Evolutionary conservation across 2,329 filamentous ascomycete genomes (phyloP).

Genomic region (Rhytidhysteron rufulum): DNA sequence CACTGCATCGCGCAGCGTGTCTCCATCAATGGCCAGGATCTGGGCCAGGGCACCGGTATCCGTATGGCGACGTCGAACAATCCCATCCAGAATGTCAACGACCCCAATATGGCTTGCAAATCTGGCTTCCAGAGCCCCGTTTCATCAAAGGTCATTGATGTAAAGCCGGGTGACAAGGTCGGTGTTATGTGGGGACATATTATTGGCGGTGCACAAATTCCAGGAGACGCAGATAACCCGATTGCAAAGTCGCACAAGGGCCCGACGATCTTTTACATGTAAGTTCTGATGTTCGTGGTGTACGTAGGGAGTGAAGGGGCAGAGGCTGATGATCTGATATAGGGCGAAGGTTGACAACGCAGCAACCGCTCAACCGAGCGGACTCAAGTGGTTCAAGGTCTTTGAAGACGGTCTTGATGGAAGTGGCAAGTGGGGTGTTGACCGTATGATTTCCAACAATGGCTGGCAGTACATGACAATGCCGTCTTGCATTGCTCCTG

Average conservation of each 20-base stretch:
- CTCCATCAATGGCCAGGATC: conserved; percentile 47
- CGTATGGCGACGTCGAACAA: conserved; percentile 49
- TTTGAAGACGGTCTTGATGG: conserved; percentile 37
- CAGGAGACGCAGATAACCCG: conserved; percentile 47
- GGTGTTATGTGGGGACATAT: conserved; percentile 54
- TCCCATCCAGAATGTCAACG: conserved; percentile 48
- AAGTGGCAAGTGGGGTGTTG: conserved; percentile 46
- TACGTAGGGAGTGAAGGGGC: neutral
- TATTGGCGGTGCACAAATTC: conserved; percentile 50
- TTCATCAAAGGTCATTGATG: conserved; percentile 43
- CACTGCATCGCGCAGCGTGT: conserved; percentile 47
- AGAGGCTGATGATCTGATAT: conserved; percentile 1
- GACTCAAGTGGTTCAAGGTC: conserved; percentile 42
- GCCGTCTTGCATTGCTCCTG: conserved; percentile 13
- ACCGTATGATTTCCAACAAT: conserved; percentile 44
- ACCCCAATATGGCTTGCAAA: conserved; percentile 47
- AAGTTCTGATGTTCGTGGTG: conserved; percentile 3
- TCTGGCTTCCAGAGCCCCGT: conserved; percentile 33
- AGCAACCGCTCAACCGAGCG: conserved; percentile 31
- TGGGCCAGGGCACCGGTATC: conserved; percentile 49
- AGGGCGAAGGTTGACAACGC: conserved; percentile 41
- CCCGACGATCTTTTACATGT: conserved; percentile 36
- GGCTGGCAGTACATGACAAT: conserved; percentile 43
- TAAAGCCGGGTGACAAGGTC: conserved; percentile 50
- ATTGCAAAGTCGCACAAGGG: conserved; percentile 50